phyloP scores from a whole-genome alignment of 495 filamentous ascomycete species.

The Hyaloscypha bicolor region DNA sequence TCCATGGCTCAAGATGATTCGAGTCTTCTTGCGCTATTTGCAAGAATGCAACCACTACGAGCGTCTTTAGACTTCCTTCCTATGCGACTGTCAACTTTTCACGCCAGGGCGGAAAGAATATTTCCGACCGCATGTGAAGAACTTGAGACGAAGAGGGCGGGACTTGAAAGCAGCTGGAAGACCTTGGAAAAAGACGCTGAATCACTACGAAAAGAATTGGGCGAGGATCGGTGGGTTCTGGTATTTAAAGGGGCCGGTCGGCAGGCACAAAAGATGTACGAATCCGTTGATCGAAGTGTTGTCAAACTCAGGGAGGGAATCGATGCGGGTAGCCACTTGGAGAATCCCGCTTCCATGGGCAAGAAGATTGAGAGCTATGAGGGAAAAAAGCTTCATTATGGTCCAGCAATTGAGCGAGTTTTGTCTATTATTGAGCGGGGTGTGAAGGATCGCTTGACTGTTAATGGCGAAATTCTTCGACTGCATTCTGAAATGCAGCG shows the following conservation, averaged over 20 bases:
- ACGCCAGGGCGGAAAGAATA: conserved; percentile 67
- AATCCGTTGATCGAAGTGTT: conserved; percentile 85
- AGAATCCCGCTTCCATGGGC: conserved; percentile 63
- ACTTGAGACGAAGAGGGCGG: conserved; percentile 67
- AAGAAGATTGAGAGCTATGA: conserved; percentile 93
- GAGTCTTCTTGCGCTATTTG: conserved; percentile 82
- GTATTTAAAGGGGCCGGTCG: conserved; percentile 92
- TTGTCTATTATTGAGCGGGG: conserved; percentile 90
- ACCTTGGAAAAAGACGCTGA: conserved; percentile 87
- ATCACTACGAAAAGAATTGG: conserved; percentile 80
- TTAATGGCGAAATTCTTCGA: conserved; percentile 90
- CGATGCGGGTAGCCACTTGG: conserved; percentile 70
- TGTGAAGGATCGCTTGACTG: conserved; percentile 84
- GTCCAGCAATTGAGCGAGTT: conserved; percentile 90
- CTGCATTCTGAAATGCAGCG: conserved; percentile 80
- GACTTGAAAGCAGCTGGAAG: conserved; percentile 77
- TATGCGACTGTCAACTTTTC: conserved; percentile 90
- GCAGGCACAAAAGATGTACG: conserved; percentile 92
- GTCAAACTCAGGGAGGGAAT: conserved; percentile 78
- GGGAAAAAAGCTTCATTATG: conserved; percentile 92
- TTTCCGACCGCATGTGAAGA: conserved; percentile 93
- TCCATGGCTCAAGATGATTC: conserved; percentile 75
- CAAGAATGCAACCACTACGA: conserved; percentile 89
- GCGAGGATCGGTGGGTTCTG: conserved; percentile 92
- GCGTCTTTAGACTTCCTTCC: conserved; percentile 95